Evolutionary conservation across 2,329 filamentous ascomycete genomes (phyloP), one percentile per base, ranked within the genome.

Genomic region (Arthrocladium fulminans): DNA sequence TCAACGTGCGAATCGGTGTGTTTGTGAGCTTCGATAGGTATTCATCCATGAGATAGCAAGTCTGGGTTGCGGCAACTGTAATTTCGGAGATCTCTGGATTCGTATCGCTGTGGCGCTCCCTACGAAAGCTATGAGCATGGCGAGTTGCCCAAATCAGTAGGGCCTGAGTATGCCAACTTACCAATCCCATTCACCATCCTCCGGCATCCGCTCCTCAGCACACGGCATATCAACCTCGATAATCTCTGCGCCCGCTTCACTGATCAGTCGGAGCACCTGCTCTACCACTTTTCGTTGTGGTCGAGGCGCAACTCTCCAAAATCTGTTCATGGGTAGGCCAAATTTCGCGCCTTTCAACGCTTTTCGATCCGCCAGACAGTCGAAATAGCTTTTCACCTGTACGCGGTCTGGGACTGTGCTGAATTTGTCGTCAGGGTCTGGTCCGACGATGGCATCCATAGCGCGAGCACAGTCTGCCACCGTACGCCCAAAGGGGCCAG

Each of bases 1-100:
- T 76, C 0, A 86, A 65, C 1, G 73, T 74, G 25, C 69, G 71
- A 29, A 84, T 72, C 5, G 71, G 61, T 5, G 79, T 83, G 65
- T 84, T 84, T 20, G 68, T 65, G 0, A 86, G 70, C 54, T 80
- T 75, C 0, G 75, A 69, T 0, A 86, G 75, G 55, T 86, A 87
- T 1, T 67, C 63, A 47, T 74, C 72, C 62, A 86, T 76, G 63
- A 83, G 76, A 64, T 82, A 77, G 57, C 75, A 84, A 88, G 63
- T 88, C 72, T 83, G 83, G 88, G n/a, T 81, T 81, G 41, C 75
- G 25, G 75, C 76, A 10, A 88, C 74, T 20, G 85, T 76, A 0
- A 67, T 76, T 58, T 81, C 64, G 57, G 79, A 75, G 60, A 53
- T 54, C 27, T 55, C 51, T 3, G 54, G 54, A 78, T 70, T 22